phyloP scores from a whole-genome alignment of 352 stramenopile genomes.

The Peronospora tabacina region DNA sequence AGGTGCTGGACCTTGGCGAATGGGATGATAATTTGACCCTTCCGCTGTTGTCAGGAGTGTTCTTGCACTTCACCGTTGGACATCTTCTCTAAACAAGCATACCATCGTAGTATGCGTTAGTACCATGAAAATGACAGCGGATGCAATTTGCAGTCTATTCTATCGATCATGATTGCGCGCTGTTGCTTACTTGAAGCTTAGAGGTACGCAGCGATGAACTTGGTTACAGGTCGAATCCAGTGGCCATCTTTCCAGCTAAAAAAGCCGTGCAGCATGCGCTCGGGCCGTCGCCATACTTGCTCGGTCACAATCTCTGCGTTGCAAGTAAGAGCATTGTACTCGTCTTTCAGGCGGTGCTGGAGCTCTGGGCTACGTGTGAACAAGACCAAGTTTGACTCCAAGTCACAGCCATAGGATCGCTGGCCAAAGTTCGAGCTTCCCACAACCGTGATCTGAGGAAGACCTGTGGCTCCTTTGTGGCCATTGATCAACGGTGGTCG shows the following conservation, averaged over 20 bases:
- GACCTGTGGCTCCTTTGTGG: constrained; percentile 1
- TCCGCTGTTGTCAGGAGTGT: constrained; percentile 33
- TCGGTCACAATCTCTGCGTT: constrained; percentile 53
- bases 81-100: constrained; percentile 14
- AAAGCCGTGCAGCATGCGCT: constrained; percentile 45
- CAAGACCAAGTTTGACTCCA: constrained; percentile 67
- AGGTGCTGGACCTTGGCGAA: constrained; percentile 35
- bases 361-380: constrained; percentile 50
- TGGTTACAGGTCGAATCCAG: constrained; percentile 66
- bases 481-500: constrained; percentile 19
- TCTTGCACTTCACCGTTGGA: constrained; percentile 31
- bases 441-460: constrained; percentile 48
- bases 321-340: constrained; percentile 44
- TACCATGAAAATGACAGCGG: constrained; percentile 1
- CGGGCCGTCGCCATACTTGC: constrained; percentile 49
- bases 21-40: constrained; percentile 61
- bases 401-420: constrained; percentile 65
- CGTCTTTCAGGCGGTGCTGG: constrained; percentile 36
- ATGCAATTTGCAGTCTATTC: constrained; percentile 16
- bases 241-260: constrained; percentile 70
- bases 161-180: constrained; percentile 14
- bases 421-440: constrained; percentile 78
- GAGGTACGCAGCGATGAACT: constrained; percentile 55
- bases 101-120: neutral
- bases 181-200: constrained; percentile 10